These are phyloP conservation scores for Orbilia javanica DNA, from an alignment of 2,329 filamentous ascomycete species.

Conservation along the genomic window DNA sequence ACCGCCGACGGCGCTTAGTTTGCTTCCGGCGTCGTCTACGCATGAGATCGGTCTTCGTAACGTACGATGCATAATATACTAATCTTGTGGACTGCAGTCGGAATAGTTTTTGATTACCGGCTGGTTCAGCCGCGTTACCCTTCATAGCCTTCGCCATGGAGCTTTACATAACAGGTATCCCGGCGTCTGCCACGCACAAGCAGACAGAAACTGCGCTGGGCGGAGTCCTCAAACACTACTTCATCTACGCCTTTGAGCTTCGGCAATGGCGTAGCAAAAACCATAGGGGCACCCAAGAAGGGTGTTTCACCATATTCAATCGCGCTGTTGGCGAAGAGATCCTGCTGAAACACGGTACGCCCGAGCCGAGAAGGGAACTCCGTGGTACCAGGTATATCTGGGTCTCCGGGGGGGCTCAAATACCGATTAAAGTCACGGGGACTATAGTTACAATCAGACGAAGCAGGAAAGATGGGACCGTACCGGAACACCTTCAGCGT, in stretches of 20 bases:
- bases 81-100: too few relatives aligned
- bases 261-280: conserved; percentile 14
- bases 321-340: conserved; percentile 33
- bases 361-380: neutral
- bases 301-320: conserved; percentile 33
- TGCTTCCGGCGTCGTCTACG: neutral
- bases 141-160: conserved; percentile 12
- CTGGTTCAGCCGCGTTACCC: neutral
- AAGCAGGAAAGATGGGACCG: conserved; percentile 1
- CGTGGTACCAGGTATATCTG: neutral
- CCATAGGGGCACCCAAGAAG: neutral
- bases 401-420: neutral
- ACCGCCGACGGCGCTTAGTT: neutral
- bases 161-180: conserved; percentile 45
- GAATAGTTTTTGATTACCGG: too few relatives aligned
- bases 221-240: conserved; percentile 33
- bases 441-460: conserved; percentile 8
- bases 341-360: conserved; percentile 6
- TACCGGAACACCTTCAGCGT: conserved; percentile 14
- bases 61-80: too few relatives aligned
- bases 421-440: conserved; percentile 31
- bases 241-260: conserved; percentile 41
- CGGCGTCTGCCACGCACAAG: neutral
- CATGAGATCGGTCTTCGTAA: too few relatives aligned
- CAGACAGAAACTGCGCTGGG: conserved; percentile 21